These are phyloP conservation scores for Sporodiniella umbellata DNA, from an alignment of 371 early-diverging fungal species.

Conservation along the genomic window DNA sequence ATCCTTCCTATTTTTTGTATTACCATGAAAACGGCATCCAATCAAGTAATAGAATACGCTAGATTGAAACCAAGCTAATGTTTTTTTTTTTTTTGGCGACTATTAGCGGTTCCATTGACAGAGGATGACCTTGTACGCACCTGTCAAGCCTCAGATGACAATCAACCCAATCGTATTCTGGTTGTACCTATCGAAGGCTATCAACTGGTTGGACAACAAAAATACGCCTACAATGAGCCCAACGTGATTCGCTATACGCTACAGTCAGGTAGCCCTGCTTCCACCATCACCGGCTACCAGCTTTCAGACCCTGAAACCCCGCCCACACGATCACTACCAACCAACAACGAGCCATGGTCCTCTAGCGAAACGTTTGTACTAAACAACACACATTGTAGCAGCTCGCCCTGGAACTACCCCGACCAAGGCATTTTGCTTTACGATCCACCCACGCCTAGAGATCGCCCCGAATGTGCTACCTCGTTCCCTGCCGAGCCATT, in stretches of 20 bases:
- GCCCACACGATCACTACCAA: background rate
- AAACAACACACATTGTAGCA: background rate
- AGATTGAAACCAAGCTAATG: background rate
- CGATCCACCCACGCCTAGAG: constrained; percentile 19
- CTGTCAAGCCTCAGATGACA: constrained; percentile 26
- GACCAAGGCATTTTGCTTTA: constrained; percentile 14
- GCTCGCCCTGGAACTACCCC: background rate
- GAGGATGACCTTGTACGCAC: constrained; percentile 21
- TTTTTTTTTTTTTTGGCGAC: background rate
- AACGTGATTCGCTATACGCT: constrained; percentile 4
- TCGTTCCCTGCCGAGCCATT: constrained; percentile 3
- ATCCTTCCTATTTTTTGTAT: constrained; percentile 20
- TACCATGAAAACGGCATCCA: constrained; percentile 28
- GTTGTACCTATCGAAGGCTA: constrained; percentile 18
- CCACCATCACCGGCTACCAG: constrained; percentile 14
- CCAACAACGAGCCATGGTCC: constrained; percentile 3
- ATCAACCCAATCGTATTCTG: constrained; percentile 18
- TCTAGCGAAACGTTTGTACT: background rate
- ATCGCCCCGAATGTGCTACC: background rate
- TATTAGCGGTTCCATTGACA: constrained; percentile 18
- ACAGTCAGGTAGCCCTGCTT: constrained; percentile 1
- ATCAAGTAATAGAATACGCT: constrained; percentile 13
- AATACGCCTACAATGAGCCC: background rate
- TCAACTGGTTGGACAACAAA: constrained; percentile 6
- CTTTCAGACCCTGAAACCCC: constrained; percentile 18